phyloP scores from a whole-genome alignment of 2,329 filamentous ascomycete species.

The Coniella vitis region DNA sequence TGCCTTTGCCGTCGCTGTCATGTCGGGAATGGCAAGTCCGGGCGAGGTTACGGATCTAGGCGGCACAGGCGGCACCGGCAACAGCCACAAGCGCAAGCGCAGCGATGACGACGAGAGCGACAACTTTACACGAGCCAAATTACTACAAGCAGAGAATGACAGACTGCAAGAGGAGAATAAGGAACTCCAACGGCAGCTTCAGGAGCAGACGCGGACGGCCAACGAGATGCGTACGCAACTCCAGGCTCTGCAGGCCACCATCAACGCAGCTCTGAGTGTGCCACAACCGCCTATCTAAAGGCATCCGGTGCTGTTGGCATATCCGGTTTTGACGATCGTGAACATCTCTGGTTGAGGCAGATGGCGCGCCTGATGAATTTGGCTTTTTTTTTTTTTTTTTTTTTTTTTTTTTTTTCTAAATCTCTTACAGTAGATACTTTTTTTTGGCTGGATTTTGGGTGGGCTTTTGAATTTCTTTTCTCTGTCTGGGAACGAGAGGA shows the following conservation, averaged over 20 bases:
- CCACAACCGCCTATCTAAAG: background rate
- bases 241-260: slow-evolving; percentile 36
- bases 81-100: slow-evolving; percentile 41
- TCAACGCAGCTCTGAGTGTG: slow-evolving; percentile 19
- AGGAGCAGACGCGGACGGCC: slow-evolving; percentile 40
- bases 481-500: too few relatives aligned
- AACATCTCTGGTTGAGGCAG: too few relatives aligned
- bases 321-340: background rate
- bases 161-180: slow-evolving; percentile 59
- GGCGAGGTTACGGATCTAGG: background rate
- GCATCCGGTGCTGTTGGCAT: background rate
- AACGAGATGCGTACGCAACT: slow-evolving; percentile 44
- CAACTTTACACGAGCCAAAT: slow-evolving; percentile 23
- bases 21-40: slow-evolving; percentile 2
- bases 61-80: slow-evolving; percentile 15
- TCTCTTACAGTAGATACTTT: background rate
- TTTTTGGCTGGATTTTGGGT: too few relatives aligned
- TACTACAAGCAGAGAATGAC: slow-evolving; percentile 58
- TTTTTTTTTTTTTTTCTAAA: background rate
- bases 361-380: background rate
- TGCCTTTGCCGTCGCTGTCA: slow-evolving; percentile 15
- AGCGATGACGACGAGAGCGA: slow-evolving; percentile 24
- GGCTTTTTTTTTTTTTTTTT: background rate
- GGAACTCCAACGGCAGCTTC: slow-evolving; percentile 45
- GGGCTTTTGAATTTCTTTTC: too few relatives aligned